Conservation (phyloP, 208 protist genomes). For the Trypanosoma caninum region DNA sequence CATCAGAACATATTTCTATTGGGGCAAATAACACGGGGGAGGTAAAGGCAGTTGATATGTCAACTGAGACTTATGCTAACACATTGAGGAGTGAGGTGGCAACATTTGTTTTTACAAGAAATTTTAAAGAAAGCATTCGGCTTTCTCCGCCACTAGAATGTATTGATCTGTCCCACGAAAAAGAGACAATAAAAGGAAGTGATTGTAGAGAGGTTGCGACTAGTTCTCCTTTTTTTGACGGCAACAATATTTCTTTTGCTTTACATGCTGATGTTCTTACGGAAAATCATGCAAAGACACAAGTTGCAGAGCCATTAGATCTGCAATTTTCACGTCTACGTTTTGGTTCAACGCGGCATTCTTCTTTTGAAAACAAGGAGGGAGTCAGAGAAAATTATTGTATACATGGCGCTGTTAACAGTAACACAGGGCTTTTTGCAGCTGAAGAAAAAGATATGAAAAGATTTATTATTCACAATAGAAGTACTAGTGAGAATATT, state of each 20-base stretch:
- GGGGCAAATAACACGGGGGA: too few relatives aligned
- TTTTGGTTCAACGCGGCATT: neutral
- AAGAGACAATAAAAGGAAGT: neutral
- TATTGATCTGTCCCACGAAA: neutral
- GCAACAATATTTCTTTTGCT: too few relatives aligned
- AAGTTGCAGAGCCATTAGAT: slow-evolving; percentile 3
- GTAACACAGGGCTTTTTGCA: too few relatives aligned
- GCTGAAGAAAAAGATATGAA: too few relatives aligned
- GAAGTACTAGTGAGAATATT: too few relatives aligned
- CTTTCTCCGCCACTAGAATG: slow-evolving; percentile 10
- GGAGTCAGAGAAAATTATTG: neutral
- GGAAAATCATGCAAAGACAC: neutral
- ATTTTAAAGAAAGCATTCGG: neutral
- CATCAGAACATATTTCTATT: too few relatives aligned
- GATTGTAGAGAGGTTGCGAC: neutral
- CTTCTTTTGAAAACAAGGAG: neutral
- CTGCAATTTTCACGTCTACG: neutral
- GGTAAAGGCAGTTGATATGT: too few relatives aligned
- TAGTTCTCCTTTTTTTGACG: neutral
- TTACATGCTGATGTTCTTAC: too few relatives aligned
- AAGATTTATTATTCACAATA: too few relatives aligned
- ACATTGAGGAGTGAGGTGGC: slow-evolving; percentile 5
- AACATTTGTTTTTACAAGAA: slow-evolving; percentile 5
- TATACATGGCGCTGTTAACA: neutral
- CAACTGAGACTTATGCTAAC: too few relatives aligned